Base-by-base conservation (phyloP, 2,329 filamentous ascomycete species). In the Aspergillus novofumigatus region DNA sequence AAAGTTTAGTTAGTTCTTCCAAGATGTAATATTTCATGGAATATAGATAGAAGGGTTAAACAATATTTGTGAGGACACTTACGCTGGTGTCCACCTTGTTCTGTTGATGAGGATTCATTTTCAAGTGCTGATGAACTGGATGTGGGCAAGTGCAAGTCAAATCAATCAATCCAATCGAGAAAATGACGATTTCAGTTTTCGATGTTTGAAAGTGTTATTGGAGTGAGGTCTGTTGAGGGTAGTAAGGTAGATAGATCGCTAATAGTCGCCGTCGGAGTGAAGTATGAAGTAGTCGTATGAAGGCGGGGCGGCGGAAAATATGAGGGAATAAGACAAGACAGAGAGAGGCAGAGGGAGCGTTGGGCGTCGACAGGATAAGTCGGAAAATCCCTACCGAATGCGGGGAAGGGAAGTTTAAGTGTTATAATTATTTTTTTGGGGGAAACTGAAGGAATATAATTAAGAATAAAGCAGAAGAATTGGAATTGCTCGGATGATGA, bases 31-130 rank as follows among this genome's bases (percentile, higher is more conserved):
- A 21, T 52, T 20, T 9, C 14, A 38, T 38, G 14, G 11, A 5
- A 3, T 28, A 41, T 47, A 11, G 26, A n/a, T 23, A 55, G 28
- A 20, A 45, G 45, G 49, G 21, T 11, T 26, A 7, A 4, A 42
- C 14, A 44, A 47, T 25, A 23, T 17, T 17, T 21, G 21, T 20
- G 5, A 20, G n/a, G 62, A 53, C 59, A 84, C 90, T 81, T 80
- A 97, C 94, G 82, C 85, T 92, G 78, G 97, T 84, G 78, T 99
- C 94, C 70, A 97, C 84, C 83, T 99, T 97, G 84, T 97, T 97
- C 84, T 96, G 92, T 83, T 97, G 91, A 76, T 92, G 91, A 68
- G 93, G 93, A 77, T 97, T 97, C 91, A 97, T 95, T 64, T 67
- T 81, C 76, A 59, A 52, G 53, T 38, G 35, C 20, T n/a, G 47